A percentile compares a stretch with the other conserved stretches of the same genome.
phyloP scores from a whole-genome alignment of 179 eudicot species.

The Sideroxylon spinosum region DNA sequence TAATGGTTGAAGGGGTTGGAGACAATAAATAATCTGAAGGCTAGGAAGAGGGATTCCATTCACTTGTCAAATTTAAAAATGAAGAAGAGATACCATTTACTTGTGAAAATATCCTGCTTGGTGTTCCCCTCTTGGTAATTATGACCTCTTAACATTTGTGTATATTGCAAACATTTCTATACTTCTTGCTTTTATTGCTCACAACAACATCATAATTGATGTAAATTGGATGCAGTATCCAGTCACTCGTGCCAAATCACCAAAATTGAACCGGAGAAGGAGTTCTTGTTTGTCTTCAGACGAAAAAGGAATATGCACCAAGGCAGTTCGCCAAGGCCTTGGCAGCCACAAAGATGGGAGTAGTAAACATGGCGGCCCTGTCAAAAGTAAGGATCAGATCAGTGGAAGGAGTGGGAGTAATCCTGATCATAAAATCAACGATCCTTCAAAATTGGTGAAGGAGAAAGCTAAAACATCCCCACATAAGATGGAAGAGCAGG shows the following conservation, averaged over 20 bases:
- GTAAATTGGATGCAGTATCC: conserved; percentile 32
- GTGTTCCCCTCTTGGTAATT: background rate
- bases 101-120: background rate
- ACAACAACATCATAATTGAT: background rate
- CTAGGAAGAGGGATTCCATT: too few species aligned
- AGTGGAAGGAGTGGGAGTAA: conserved; percentile 16
- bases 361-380: conserved; percentile 1
- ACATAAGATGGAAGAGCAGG: background rate
- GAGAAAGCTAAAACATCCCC: conserved; percentile 16
- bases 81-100: background rate
- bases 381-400: conserved; percentile 24
- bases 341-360: conserved; percentile 20
- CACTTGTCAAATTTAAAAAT: too few species aligned
- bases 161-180: background rate
- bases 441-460: conserved; percentile 15
- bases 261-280: conserved; percentile 44
- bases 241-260: conserved; percentile 50
- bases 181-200: background rate
- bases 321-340: conserved; percentile 35
- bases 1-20: too few species aligned
- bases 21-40: too few species aligned
- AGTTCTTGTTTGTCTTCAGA: conserved; percentile 32
- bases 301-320: conserved; percentile 26
- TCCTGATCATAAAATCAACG: conserved; percentile 21
- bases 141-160: background rate